Conservation (phyloP, 2,329 filamentous ascomycete genomes). For the Fusarium euwallaceae region DNA sequence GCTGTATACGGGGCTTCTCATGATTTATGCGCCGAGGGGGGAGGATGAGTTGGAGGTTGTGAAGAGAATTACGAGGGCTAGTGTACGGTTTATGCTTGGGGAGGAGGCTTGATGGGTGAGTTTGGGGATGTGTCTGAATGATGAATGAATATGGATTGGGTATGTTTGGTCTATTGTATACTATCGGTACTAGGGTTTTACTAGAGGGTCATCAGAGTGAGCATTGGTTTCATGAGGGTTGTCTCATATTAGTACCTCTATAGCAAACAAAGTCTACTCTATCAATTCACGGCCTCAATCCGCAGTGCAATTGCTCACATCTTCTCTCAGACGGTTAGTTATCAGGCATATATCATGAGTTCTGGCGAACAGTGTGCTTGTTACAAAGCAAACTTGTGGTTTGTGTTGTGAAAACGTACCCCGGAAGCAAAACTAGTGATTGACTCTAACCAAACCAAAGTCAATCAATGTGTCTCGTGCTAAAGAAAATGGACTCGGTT, state of each 20-base stretch:
- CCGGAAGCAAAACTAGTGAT: neutral
- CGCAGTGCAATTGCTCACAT: neutral
- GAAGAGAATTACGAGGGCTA: slow-evolving; percentile 17
- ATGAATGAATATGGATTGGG: neutral
- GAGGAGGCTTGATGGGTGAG: slow-evolving; percentile 11
- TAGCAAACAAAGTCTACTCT: neutral
- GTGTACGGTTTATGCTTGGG: slow-evolving; percentile 24
- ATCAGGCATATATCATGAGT: neutral
- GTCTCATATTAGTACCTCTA: neutral
- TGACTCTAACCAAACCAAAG: neutral
- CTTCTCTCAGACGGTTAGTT: neutral
- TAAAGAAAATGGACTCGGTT: neutral
- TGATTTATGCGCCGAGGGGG: slow-evolving; percentile 33
- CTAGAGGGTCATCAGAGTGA: neutral
- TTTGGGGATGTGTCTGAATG: neutral
- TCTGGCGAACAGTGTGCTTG: neutral
- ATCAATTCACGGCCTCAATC: neutral
- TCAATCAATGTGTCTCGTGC: neutral
- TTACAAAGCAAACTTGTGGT: neutral
- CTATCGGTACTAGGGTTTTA: neutral
- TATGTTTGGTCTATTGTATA: neutral
- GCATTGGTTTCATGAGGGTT: neutral
- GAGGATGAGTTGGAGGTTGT: slow-evolving; percentile 25
- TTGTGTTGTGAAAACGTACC: neutral
- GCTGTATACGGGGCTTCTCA: slow-evolving; percentile 30